Percentiles rank a stretch among this genome's conserved stretches.
Conservation (phyloP, 148 eudicot genomes). For the Cornus controversa region DNA sequence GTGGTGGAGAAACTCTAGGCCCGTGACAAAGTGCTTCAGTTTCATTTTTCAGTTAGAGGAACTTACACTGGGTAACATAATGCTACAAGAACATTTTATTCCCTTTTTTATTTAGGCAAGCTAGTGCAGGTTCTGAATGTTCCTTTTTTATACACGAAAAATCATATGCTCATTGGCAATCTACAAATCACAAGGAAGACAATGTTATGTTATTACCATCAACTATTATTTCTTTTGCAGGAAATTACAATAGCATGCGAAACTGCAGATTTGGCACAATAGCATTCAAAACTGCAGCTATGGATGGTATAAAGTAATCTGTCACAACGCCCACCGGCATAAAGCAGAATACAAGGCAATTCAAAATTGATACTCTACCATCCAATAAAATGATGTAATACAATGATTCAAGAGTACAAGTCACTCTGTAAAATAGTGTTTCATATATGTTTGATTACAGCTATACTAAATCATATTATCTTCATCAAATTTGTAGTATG, state of each 20-base stretch:
- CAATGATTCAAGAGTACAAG: not conserved
- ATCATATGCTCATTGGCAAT: too few species aligned
- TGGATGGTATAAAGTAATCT: not conserved
- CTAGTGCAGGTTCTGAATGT: not conserved
- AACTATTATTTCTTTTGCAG: slow-evolving; percentile 34
- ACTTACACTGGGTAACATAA: too few species aligned
- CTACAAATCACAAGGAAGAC: not conserved
- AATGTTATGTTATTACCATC: not conserved
- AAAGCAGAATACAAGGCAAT: not conserved
- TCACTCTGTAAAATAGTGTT: not conserved
- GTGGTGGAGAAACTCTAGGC: too few species aligned
- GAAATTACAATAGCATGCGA: slow-evolving; percentile 58
- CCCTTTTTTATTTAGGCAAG: not conserved
- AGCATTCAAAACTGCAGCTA: not conserved
- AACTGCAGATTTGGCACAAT: slow-evolving; percentile 26
- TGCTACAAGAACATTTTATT: not conserved
- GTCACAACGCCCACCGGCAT: not conserved
- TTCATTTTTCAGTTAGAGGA: too few species aligned
- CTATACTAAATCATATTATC: too few species aligned
- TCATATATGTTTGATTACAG: too few species aligned
- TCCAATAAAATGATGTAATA: not conserved
- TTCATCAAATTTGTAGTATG: not conserved
- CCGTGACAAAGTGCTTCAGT: too few species aligned
- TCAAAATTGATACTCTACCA: not conserved
- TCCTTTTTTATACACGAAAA: too few species aligned